Evolutionary conservation across 148 eudicot genomes (phyloP).

Genomic region (Gaultheria prostrata): DNA sequence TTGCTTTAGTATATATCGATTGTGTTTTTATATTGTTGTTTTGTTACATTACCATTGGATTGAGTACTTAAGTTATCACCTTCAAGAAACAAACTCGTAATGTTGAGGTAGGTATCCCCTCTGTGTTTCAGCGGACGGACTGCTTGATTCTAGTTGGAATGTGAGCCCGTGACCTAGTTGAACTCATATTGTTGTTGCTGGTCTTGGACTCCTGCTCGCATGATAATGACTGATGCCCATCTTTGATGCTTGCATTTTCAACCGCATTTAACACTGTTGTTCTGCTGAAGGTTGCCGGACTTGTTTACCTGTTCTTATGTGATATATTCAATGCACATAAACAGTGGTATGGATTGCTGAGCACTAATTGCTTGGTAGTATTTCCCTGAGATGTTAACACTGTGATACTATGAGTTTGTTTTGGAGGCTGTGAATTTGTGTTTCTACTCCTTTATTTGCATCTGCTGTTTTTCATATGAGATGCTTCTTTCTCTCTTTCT

Average conservation of each 20-base stretch:
- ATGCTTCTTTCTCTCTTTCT: background rate
- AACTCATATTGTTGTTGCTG: background rate
- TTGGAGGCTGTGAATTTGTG: background rate
- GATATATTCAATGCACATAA: background rate
- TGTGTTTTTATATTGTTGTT: background rate
- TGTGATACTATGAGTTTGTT: background rate
- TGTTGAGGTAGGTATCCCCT: background rate
- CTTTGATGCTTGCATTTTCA: conserved; percentile 5
- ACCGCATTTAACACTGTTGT: background rate
- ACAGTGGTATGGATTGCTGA: background rate
- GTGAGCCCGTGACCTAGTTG: background rate
- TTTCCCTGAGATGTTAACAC: background rate
- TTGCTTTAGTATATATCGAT: background rate
- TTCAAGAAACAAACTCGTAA: background rate
- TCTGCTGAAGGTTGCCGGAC: background rate
- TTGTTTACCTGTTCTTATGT: background rate
- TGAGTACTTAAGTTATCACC: background rate
- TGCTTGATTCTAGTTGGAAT: background rate
- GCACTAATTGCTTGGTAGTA: background rate
- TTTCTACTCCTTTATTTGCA: background rate
- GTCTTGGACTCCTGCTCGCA: background rate
- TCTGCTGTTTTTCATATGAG: background rate
- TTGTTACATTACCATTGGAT: background rate
- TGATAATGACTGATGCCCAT: background rate
- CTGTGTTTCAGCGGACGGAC: background rate